Evolutionary conservation across 2,329 filamentous ascomycete genomes (phyloP), one percentile per base, ranked within the genome.

Genomic region (Cytospora paraplurivora): DNA sequence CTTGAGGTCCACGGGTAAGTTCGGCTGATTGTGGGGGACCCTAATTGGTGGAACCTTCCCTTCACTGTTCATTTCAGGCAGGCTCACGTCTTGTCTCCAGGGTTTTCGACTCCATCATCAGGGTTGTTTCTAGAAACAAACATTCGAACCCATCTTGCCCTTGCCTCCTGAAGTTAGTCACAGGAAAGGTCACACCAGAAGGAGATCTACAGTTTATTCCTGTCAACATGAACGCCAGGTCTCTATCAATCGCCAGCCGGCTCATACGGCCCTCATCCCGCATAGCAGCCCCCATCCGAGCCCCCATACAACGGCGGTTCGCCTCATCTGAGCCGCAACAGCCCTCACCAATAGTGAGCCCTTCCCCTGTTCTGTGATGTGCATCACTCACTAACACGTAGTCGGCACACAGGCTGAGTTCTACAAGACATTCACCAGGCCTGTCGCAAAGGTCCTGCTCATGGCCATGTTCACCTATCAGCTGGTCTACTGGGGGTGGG

Each of bases 381-480:
- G 44, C 51, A 38, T 50, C 19, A 32, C 17, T 13, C 32, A 49
- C 55, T 64, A 21, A 64, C 58, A 61, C 54, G n/a, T 66, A 38
- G 58, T 44, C 34, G 15, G 15, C 37, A 35, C 13, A 13, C 69
- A 90, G 85, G 76, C 84, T 56, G 79, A 82, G 54, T 93, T 93
- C 77, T 94, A 92, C 80, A 88, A 86, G 72, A 86, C 85, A 15
- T 93, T 92, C 72, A 86, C 87, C 47, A 82, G 89, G 1, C 90
- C 91, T 3, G 80, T 94, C 53, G 82, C 85, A 59, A 94, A 93
- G 77, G 87, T 87, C 60, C 85, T 92, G 68, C 81, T 94, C 44
- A 82, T 90, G 72, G 90, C 91, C 60, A 83, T 93, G 62, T 87
- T 92, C 72, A 89, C 88, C 1, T 95, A 94, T 74, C 91, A 95